These are phyloP conservation scores for Lepidium africanum DNA, from an alignment of 345 rosid genomes.

Conservation along the genomic window DNA sequence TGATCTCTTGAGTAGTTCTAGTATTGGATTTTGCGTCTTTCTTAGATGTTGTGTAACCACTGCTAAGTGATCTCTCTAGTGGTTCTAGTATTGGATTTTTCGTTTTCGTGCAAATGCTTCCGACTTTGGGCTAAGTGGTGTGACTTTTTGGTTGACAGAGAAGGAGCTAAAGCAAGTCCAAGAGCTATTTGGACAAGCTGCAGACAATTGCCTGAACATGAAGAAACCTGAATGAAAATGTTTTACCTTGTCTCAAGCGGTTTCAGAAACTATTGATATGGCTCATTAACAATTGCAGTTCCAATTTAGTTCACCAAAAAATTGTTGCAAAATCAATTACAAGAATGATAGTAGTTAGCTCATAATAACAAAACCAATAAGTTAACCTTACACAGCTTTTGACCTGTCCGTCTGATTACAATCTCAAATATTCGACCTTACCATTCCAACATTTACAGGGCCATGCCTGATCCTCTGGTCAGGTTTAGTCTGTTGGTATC, in stretches of 20 bases:
- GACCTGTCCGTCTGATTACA: not conserved
- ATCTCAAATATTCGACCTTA: not conserved
- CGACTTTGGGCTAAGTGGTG: not conserved
- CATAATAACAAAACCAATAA: not conserved
- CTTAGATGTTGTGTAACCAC: not conserved
- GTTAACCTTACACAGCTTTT: not conserved
- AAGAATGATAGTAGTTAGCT: not conserved
- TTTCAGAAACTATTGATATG: not conserved
- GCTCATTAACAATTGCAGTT: not conserved
- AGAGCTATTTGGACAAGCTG: slow-evolving; percentile 69
- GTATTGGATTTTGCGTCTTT: not conserved
- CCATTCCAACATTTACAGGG: not conserved
- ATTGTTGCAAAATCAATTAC: not conserved
- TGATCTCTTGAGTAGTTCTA: not conserved
- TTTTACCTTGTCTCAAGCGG: not conserved
- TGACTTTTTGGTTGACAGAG: slow-evolving; percentile 41
- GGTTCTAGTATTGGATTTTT: not conserved
- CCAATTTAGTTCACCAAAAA: not conserved
- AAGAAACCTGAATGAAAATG: slow-evolving; percentile 57
- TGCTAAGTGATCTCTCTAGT: not conserved
- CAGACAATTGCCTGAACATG: slow-evolving; percentile 80
- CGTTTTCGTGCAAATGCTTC: not conserved
- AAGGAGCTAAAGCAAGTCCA: slow-evolving; percentile 79
- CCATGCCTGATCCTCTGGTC: not conserved
- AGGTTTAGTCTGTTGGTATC: not conserved